Base-by-base conservation (phyloP, 805 yeast species). In the Yarrowia divulgata region DNA sequence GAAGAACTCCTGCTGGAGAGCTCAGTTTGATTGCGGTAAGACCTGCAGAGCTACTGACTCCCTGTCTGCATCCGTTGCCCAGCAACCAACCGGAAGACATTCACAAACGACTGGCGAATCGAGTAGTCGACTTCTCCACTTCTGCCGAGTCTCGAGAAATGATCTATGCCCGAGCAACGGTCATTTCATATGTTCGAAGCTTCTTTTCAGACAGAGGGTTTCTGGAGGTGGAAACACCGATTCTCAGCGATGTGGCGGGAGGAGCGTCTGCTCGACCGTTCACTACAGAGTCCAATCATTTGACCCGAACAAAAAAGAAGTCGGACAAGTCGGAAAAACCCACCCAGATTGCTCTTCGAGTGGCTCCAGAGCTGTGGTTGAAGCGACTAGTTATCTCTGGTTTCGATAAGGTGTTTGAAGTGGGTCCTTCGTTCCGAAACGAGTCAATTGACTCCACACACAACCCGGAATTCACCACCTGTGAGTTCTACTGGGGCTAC, bases 181-280 rank as follows among this genome's bases (percentile, higher is more conserved):
- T 93, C 0, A 81, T 88, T 1, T 80, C 81, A 12, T 76, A 83
- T 1, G 80, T 94, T 4, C 79, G 97, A 29, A 71, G 75, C 0
- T 93, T 85, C 73, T 82, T 94, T 23, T 81, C 82, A 49, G 73
- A 75, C 0, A 78, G 80, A 29, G 86, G 81, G 0, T 95, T 93
- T 72, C 71, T 90, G 2, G 97, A 93, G 76, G 97, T 95, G 0
- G 90, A 89, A 66, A 95, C 99, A 0, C 99, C 99, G 0, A 85
- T 93, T 1, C 78, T 95, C 13, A 85, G 92, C 0, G 74, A 81
- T 8, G 80, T 81, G 42, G 86, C 93, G 0, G 90, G 92, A 18
- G 99, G 99, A 1, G 99, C 99, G 6, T 87, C 88, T 73, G 98
- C 99, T 0, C 84, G 85, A n/a, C 97, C 98, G 0, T 95, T 95